phyloP scores from a whole-genome alignment of 2,329 filamentous ascomycete species.

The Botrytis deweyae region DNA sequence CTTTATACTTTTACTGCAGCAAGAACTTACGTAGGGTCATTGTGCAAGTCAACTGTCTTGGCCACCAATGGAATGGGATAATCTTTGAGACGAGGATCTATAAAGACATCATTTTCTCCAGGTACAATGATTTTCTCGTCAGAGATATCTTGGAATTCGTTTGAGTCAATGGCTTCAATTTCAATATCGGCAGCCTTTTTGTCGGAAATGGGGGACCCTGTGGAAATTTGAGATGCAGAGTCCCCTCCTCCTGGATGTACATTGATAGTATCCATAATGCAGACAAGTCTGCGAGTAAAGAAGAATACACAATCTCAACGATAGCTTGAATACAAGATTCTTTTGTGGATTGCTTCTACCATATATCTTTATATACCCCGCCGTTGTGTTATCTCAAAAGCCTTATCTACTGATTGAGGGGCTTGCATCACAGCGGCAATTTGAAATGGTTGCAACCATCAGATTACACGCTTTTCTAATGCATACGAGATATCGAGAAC shows the following conservation, averaged over 20 bases:
- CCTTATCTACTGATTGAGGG: background rate
- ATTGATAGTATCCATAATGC: constrained; percentile 9
- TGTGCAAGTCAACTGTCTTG: constrained; percentile 40
- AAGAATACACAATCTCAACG: background rate
- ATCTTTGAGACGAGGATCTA: constrained; percentile 38
- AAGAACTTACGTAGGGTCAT: constrained; percentile 35
- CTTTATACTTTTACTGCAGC: background rate
- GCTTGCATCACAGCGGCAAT: background rate
- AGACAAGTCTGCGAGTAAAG: background rate
- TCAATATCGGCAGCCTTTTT: constrained; percentile 6
- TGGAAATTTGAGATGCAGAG: background rate
- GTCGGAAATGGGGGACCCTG: background rate
- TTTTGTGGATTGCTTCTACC: background rate
- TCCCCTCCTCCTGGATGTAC: background rate
- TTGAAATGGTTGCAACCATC: background rate
- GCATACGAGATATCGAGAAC: background rate
- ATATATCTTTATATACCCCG: background rate
- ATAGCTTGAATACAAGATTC: background rate
- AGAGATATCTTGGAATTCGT: constrained; percentile 3
- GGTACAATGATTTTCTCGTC: constrained; percentile 32
- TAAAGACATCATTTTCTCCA: constrained; percentile 36
- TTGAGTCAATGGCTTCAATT: constrained; percentile 8
- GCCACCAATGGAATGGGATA: constrained; percentile 40
- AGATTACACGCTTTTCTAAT: background rate
- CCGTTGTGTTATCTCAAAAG: background rate